These are phyloP conservation scores for Fusarium armeniacum DNA, from an alignment of 2,329 filamentous ascomycete species.

Conservation along the genomic window DNA sequence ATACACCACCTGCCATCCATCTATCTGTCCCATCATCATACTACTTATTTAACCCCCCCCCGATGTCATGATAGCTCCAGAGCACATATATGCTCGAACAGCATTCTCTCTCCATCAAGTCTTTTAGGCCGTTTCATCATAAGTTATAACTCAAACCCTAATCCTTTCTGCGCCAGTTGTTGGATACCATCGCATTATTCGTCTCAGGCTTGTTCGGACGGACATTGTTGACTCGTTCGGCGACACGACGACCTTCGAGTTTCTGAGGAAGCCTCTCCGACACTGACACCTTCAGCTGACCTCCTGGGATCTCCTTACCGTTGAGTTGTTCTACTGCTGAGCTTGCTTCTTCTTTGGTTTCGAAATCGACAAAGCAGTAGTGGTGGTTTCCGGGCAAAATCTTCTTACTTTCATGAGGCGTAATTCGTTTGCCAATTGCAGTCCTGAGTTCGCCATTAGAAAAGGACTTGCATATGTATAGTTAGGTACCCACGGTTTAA, in stretches of 20 bases:
- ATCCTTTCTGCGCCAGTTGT: slow-evolving; percentile 25
- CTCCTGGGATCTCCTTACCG: slow-evolving; percentile 25
- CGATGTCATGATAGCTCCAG: not conserved
- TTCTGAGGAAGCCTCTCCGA: slow-evolving; percentile 19
- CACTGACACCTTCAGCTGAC: slow-evolving; percentile 19
- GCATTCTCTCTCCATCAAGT: not conserved
- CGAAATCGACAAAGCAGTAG: slow-evolving; percentile 76
- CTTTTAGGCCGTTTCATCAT: not conserved
- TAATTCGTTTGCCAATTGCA: slow-evolving; percentile 67
- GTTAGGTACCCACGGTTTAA: slow-evolving; percentile 49
- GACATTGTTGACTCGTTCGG: slow-evolving; percentile 9
- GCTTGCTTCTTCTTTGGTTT: slow-evolving; percentile 66
- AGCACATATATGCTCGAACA: not conserved
- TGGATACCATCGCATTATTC: slow-evolving; percentile 20
- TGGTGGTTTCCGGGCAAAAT: slow-evolving; percentile 69
- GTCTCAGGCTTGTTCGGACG: slow-evolving; percentile 9
- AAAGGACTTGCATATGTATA: rapidly evolving
- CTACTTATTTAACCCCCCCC: not conserved
- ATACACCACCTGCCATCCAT: not conserved
- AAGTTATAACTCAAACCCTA: not conserved
- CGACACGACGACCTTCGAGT: not conserved
- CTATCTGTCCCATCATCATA: no score
- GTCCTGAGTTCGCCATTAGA: slow-evolving; percentile 6
- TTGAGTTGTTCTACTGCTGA: slow-evolving; percentile 59
- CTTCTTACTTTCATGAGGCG: slow-evolving; percentile 68